Evolutionary conservation across 805 yeast genomes (phyloP), one percentile per base, ranked within the genome.

Genomic region (Maudiozyma turicensis): DNA sequence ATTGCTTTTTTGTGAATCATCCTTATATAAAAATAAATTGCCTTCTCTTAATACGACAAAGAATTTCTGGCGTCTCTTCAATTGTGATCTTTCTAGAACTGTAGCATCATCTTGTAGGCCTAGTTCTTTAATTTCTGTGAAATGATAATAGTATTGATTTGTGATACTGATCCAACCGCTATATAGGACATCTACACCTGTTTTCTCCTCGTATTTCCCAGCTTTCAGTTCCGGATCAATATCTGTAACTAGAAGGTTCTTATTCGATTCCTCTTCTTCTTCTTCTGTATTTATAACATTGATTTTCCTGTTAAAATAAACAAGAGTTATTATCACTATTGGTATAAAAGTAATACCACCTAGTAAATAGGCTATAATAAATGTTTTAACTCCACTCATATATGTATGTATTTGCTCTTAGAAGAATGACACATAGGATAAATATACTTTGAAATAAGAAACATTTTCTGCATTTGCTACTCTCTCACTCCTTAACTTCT

Each of bases 341-440:
- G 95, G 96, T 26, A 87, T 64, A 53, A 90, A 78, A 0, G 96
- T 87, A 7, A 88, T 45, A 0, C 96, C 96, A 6, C 97, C 97
- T 3, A 85, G 42, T 1, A 87, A 46, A 60, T 87, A 88, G 0
- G 75, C 69, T 15, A 70, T 55, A 0, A 81, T 39, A 41, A 72
- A 66, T n/a, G 55, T 48, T 37, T 64, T 50, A 3, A 71, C 41
- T 57, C 65, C 55, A 14, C 49, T 52, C 68, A 61, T 61, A 20
- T 3, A 20, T 20, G 26, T 42, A 9, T 28, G 28, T 8, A 11
- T 13, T n/a, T 14, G 14, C 20, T 43, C 30, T 32, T 14, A n/a
- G 7, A 13, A 31, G 2, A 8, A n/a, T 13, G 26, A 5, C 6
- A 11, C 8, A 20, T 20, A 20, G 4, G 26, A 4, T 20, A 20